Base-by-base conservation (phyloP, 2,329 filamentous ascomycete species). In the Magnaporthiopsis rhizophila region DNA sequence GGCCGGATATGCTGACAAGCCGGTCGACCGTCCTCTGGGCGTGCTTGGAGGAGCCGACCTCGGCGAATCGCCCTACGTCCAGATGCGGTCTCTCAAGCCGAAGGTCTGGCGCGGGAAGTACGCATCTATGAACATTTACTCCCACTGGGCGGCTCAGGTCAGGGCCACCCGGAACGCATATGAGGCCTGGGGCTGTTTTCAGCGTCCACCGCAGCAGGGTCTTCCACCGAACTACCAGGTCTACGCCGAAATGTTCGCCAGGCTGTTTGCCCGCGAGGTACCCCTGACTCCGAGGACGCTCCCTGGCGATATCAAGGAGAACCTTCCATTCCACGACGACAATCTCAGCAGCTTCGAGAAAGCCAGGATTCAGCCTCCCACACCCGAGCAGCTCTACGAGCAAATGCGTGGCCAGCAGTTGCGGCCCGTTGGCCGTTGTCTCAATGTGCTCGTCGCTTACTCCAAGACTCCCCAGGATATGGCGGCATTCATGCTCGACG, bases 311-410 rank as follows among this genome's bases (percentile, higher is more conserved):
- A 78, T 77, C 56, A 79, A 75, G 66, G 85, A 88, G 70, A 76
- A 81, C 11, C 75, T 81, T 15, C 79, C 83, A 0, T 79, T 85
- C 26, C 76, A 86, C 26, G 80, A 84, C 64, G 76, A 77, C 73
- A 90, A 81, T 73, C 81, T 80, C 70, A 89, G 80, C 65, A 82
- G 87, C n/a, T 84, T 87, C 64, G 89, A 90, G 65, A 85, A 84
- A 68, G 81, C 85, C 56, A 80, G 85, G n/a, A 76, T 86, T 58
- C 77, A 80, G 18, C 85, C 89, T 1, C 89, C 89, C 2, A 81
- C 78, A 1, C 74, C 86, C 13, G 74, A 80, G 5, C 78, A 83
- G 62, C 77, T 93, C 4, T 89, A 88, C 65, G 71, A 78, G 13
- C 77, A 80, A 58, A 89, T 92, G 85, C 71, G 76, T 15, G 71